Conservation (phyloP, 208 protist genomes). For the Leishmania tropica region DNA sequence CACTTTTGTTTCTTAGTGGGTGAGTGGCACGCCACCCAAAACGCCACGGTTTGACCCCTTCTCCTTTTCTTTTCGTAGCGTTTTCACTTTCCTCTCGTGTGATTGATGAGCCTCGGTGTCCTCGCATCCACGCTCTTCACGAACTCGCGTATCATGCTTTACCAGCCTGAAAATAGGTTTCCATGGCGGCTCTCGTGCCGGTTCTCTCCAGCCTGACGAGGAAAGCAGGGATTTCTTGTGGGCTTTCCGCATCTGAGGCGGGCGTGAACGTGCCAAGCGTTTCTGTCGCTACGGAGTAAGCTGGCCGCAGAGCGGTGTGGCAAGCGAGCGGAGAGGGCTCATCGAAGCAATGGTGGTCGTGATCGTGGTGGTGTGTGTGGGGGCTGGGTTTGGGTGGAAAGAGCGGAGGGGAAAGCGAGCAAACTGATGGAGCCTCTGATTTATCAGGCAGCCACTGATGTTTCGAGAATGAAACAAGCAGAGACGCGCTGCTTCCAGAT, state of each 20-base stretch:
- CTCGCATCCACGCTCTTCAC: not conserved
- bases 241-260: not conserved
- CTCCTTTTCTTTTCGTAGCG: too few relatives aligned
- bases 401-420: too few relatives aligned
- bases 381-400: not conserved
- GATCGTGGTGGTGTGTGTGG: too few relatives aligned
- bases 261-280: too few relatives aligned
- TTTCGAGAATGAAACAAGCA: not conserved
- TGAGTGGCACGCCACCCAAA: not conserved
- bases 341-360: not conserved
- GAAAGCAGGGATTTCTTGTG: not conserved
- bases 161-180: not conserved
- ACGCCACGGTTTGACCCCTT: too few relatives aligned
- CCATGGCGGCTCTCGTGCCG: too few relatives aligned
- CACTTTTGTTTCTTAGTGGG: not conserved
- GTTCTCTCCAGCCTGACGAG: not conserved
- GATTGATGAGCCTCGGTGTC: not conserved
- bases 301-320: not conserved
- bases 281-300: not conserved
- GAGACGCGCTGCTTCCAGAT: not conserved
- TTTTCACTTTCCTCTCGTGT: not conserved
- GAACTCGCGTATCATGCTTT: not conserved
- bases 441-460: not conserved
- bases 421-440: not conserved
- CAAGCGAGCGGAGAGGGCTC: not conserved